Conservation (phyloP, 225 moss, liverwort and hornwort genomes). For the Takakia lepidozioides region DNA sequence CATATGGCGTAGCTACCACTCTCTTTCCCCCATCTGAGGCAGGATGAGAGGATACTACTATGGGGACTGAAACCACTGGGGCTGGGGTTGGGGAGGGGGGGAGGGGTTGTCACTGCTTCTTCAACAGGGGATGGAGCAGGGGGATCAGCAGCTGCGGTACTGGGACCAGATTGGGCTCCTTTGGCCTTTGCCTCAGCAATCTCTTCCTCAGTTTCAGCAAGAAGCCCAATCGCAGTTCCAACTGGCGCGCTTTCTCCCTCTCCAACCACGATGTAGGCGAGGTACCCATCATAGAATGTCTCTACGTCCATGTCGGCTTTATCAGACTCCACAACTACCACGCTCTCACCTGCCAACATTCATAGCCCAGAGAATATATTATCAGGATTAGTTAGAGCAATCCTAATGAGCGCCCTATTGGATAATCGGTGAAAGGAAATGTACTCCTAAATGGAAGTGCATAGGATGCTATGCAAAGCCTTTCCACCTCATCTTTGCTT, state of each 20-base stretch:
- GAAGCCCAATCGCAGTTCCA: constrained; percentile 86
- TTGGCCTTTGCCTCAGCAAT: constrained; percentile 78
- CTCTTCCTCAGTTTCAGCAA: constrained; percentile 91
- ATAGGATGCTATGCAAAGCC: too few relatives aligned
- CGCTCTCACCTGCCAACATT: constrained; percentile 61
- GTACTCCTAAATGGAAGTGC: too few relatives aligned
- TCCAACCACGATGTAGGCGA: constrained; percentile 86
- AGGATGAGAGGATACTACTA: constrained; percentile 28
- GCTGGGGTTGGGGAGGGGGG: constrained; percentile 29
- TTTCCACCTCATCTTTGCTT: too few relatives aligned
- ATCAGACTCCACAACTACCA: constrained; percentile 96
- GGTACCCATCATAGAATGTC: constrained; percentile 89
- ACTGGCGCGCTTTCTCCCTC: constrained; percentile 92
- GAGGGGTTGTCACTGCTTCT: constrained; percentile 34
- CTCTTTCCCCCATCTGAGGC: constrained; percentile 49
- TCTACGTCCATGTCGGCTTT: constrained; percentile 99
- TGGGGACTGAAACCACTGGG: constrained; percentile 38
- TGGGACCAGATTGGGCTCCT: constrained; percentile 15
- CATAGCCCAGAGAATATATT: too few relatives aligned
- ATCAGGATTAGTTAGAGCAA: too few relatives aligned
- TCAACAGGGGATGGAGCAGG: constrained; percentile 35
- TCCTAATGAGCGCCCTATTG: too few relatives aligned
- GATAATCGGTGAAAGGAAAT: too few relatives aligned
- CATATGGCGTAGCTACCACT: constrained; percentile 89
- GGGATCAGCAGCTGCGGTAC: constrained; percentile 20